phyloP scores from a whole-genome alignment of 257 asterid genomes.

The Solanum paucissectum region DNA sequence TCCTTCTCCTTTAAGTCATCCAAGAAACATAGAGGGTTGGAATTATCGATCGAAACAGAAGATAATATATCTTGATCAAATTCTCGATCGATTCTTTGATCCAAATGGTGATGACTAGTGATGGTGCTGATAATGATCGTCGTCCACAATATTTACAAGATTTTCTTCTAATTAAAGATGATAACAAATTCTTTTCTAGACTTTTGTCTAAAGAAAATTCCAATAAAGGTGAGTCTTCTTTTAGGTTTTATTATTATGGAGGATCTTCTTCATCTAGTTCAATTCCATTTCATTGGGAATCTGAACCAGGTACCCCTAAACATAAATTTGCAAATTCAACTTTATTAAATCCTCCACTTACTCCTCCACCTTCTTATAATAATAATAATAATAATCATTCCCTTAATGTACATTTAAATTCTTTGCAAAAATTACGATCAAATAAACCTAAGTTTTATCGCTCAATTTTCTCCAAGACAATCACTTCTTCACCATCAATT shows the following conservation, averaged over 20 bases:
- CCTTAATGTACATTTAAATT: neutral
- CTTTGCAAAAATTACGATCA: conserved; percentile 5
- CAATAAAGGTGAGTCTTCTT: conserved; percentile 31
- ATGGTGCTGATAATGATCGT: neutral
- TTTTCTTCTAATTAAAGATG: conserved; percentile 17
- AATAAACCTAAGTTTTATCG: conserved; percentile 15
- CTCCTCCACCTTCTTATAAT: conserved; percentile 61
- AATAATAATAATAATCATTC: conserved; percentile 4
- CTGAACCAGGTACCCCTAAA: conserved; percentile 76
- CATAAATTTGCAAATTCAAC: conserved; percentile 26
- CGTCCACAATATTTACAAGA: conserved; percentile 8
- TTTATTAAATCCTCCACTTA: conserved; percentile 33
- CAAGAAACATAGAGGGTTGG: neutral
- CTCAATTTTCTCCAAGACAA: conserved; percentile 14
- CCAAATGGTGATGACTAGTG: neutral
- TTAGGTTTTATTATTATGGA: conserved; percentile 45
- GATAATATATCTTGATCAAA: neutral
- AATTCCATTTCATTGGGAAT: conserved; percentile 72
- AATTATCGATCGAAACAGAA: neutral
- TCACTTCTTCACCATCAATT: neutral
- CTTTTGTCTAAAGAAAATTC: conserved; percentile 34
- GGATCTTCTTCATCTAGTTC: conserved; percentile 39
- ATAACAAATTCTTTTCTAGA: conserved; percentile 28
- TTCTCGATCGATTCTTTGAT: neutral
- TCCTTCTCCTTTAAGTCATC: neutral